Conservation (phyloP, 768 basidiomycete genomes). For the Tylopilus sp. region DNA sequence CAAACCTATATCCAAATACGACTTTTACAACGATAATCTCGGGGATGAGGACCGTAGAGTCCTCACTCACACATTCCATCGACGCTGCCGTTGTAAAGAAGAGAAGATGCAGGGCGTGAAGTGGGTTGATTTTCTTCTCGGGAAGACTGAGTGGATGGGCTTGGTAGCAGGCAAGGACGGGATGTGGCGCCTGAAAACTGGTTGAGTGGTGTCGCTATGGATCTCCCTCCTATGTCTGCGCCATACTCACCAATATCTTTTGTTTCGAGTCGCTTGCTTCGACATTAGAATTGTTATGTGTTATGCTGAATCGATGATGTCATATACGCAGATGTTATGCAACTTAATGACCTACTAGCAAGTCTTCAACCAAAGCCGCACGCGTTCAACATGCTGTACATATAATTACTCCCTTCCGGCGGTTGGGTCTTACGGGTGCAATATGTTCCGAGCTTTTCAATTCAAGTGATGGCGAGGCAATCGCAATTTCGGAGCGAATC, state of each 20-base stretch:
- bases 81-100: conserved; percentile 37
- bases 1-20: conserved; percentile 43
- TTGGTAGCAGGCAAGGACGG: conserved; percentile 52
- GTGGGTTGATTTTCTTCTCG: conserved; percentile 59
- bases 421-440: too few species aligned
- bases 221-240: neutral
- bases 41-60: conserved; percentile 40
- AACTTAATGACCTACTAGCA: conserved; percentile 2
- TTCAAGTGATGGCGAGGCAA: too few species aligned
- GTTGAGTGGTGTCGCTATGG: conserved; percentile 13
- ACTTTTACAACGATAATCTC: conserved; percentile 60
- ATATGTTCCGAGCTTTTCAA: too few species aligned
- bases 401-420: too few species aligned
- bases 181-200: conserved; percentile 64
- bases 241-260: neutral
- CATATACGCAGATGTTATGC: conserved; percentile 4
- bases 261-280: conserved; percentile 1
- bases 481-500: too few species aligned
- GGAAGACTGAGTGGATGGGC: conserved; percentile 50
- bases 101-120: conserved; percentile 45
- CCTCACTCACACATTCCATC: conserved; percentile 44
- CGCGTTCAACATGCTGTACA: too few species aligned
- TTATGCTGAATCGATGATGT: neutral
- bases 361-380: too few species aligned
- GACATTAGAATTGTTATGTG: neutral